Percentiles rank a stretch among this genome's conserved stretches.
Evolutionary conservation across 495 filamentous ascomycete species (phyloP).

Genomic region (Aspergillus bertholletiae): DNA sequence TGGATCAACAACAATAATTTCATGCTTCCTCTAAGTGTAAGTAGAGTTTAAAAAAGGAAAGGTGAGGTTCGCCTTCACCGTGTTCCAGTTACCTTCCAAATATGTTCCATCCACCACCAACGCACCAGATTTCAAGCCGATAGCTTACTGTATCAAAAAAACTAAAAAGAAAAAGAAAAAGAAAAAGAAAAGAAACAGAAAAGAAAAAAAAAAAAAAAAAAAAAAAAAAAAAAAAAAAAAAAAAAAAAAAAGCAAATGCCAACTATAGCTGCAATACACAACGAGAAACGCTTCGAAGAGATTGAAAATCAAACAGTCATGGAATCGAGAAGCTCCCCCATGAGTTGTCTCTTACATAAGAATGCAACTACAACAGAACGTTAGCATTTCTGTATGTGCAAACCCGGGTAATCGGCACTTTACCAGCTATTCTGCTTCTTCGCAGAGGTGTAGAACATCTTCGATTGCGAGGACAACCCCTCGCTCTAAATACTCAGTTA

Average conservation of each 20-base stretch:
- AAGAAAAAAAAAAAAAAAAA: no score
- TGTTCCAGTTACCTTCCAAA: background rate
- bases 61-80: background rate
- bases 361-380: background rate
- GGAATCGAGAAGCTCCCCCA: background rate
- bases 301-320: background rate
- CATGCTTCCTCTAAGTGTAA: no score
- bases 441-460: conserved; percentile 81
- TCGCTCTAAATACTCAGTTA: conserved; percentile 52
- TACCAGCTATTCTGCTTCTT: conserved; percentile 27
- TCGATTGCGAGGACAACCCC: conserved; percentile 81
- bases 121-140: background rate
- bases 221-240: no score
- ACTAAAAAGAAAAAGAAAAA: no score
- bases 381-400: background rate
- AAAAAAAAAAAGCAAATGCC: conserved; percentile 1
- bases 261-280: background rate
- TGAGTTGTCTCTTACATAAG: background rate
- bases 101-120: background rate
- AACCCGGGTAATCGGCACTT: background rate
- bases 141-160: background rate
- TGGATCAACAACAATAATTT: no score
- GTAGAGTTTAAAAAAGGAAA: no score
- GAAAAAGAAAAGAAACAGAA: no score
- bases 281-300: conserved; percentile 1